Percentiles rank a stretch among this genome's conserved stretches.
phyloP scores from a whole-genome alignment of 768 basidiomycete species.

The Tylopilus sp. region DNA sequence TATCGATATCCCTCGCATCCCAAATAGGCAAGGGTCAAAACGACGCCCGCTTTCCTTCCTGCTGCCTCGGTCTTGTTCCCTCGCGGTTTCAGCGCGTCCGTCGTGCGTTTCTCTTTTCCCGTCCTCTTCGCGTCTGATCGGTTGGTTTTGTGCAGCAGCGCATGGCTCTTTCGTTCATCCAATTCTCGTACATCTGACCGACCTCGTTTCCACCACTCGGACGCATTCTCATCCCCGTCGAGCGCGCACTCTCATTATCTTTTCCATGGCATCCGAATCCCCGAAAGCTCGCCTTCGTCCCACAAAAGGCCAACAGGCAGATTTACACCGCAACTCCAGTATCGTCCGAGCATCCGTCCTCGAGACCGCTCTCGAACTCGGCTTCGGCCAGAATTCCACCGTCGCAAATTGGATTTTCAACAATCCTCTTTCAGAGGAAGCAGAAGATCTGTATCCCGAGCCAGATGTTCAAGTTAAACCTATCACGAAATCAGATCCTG shows the following conservation, averaged over 20 bases:
- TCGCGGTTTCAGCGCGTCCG: conserved; percentile 5
- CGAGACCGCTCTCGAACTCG: conserved; percentile 68
- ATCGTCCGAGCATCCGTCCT: conserved; percentile 69
- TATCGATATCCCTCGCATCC: not conserved
- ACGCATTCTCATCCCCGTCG: conserved; percentile 5
- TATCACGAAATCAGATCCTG: conserved; percentile 8
- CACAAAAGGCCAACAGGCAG: conserved; percentile 17
- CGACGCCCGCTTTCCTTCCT: conserved; percentile 3
- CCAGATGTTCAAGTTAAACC: not conserved
- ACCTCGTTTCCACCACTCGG: conserved; percentile 11
- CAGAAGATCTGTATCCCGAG: conserved; percentile 38
- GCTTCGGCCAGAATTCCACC: conserved; percentile 53
- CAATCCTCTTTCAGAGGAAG: conserved; percentile 54
- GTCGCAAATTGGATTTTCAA: conserved; percentile 75
- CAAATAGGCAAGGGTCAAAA: conserved; percentile 4
- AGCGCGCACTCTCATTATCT: conserved; percentile 14
- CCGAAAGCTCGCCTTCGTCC: conserved; percentile 28
- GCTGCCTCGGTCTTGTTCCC: not conserved
- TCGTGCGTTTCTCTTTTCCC: conserved; percentile 7
- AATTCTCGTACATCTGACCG: conserved; percentile 9
- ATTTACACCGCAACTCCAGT: conserved; percentile 46
- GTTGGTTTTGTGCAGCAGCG: conserved; percentile 6
- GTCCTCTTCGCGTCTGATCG: not conserved
- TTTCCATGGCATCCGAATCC: conserved; percentile 20
- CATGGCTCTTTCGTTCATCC: conserved; percentile 19